Evolutionary conservation across 768 basidiomycete genomes (phyloP).

Genomic region (Tricholoma saponaceum): DNA sequence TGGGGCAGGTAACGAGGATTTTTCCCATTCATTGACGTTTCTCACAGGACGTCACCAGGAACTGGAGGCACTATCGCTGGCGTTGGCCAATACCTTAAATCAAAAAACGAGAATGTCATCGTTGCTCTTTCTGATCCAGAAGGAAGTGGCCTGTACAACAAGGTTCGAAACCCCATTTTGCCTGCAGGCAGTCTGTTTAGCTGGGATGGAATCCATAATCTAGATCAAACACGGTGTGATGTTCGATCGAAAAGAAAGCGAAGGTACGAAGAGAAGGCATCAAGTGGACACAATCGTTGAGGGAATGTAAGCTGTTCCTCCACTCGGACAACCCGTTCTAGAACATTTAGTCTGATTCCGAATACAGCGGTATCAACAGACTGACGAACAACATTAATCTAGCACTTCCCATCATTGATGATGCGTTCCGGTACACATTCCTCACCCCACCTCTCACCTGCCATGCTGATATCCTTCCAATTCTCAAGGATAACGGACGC

Average conservation of each 20-base stretch:
- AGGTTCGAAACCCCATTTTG: conserved; percentile 39
- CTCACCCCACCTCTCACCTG: background rate
- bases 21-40: background rate
- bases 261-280: conserved; percentile 89
- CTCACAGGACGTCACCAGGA: conserved; percentile 38
- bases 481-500: conserved; percentile 75
- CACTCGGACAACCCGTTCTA: background rate
- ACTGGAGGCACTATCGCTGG: conserved; percentile 96
- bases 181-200: too few relatives aligned
- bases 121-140: conserved; percentile 88
- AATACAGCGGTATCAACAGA: conserved; percentile 82
- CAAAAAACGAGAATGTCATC: conserved; percentile 57
- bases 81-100: conserved; percentile 74
- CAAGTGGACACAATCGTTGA: conserved; percentile 97
- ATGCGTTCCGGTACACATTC: conserved; percentile 70
- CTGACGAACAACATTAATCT: conserved; percentile 87
- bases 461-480: background rate
- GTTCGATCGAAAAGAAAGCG: conserved; percentile 89
- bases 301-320: conserved; percentile 55
- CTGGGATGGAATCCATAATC: background rate
- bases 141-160: conserved; percentile 94
- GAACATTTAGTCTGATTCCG: background rate
- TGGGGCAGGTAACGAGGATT: conserved; percentile 64
- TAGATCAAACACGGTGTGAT: conserved; percentile 90
- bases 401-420: conserved; percentile 80